Percentiles rank a stretch among this genome's conserved stretches.
Evolutionary conservation across 305 asterid genomes (phyloP).

Genomic region (Coffea humblotiana): DNA sequence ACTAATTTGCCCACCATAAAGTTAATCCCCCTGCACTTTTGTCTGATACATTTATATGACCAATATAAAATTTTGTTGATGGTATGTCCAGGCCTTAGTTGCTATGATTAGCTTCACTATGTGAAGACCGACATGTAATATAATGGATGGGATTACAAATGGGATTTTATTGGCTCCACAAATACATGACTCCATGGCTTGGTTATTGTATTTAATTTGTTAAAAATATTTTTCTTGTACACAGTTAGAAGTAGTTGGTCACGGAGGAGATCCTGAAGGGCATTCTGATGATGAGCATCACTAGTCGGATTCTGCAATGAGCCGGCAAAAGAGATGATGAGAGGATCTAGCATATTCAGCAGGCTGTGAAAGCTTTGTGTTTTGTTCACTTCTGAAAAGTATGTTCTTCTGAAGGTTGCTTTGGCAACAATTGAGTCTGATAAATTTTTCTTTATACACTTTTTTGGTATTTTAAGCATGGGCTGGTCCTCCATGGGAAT

Average conservation of each 20-base stretch:
- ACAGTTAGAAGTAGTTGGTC: conserved; percentile 95
- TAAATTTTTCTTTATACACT: conserved; percentile 21
- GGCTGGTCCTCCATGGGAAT: conserved; percentile 24
- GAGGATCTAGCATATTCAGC: conserved; percentile 35
- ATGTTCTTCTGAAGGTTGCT: conserved; percentile 35
- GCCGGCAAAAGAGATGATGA: conserved; percentile 49
- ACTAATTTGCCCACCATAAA: neutral
- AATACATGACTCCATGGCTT: neutral
- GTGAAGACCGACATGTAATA: neutral
- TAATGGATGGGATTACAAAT: neutral
- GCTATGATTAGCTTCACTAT: neutral
- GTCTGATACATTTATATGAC: neutral
- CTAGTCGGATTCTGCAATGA: conserved; percentile 31
- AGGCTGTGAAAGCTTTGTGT: conserved; percentile 33
- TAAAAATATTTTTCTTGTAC: conserved; percentile 20
- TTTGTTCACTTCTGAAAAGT: conserved; percentile 36
- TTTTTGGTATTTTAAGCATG: conserved; percentile 26
- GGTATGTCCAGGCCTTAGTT: neutral
- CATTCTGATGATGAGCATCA: conserved; percentile 70
- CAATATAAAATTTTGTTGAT: neutral
- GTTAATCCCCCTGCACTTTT: neutral
- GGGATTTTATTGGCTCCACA: neutral
- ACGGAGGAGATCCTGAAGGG: conserved; percentile 89
- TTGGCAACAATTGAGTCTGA: conserved; percentile 39
- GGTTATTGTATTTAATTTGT: conserved; percentile 2